phyloP scores from a whole-genome alignment of 768 basidiomycete species.

The Terana coerulea region DNA sequence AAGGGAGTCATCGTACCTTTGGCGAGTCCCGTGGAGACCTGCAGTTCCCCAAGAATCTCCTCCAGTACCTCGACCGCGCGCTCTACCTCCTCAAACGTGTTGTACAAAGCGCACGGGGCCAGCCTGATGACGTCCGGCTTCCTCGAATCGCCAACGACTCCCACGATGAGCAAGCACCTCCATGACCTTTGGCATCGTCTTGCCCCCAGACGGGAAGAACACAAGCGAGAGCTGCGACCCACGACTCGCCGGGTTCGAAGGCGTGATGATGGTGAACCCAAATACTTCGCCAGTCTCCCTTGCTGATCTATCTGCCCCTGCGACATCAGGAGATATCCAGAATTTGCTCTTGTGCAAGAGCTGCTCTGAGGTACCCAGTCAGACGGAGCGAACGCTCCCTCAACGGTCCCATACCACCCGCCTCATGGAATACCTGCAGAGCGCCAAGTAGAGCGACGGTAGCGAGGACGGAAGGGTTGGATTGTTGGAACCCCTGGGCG shows the following conservation, averaged over 20 bases:
- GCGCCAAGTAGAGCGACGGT: conserved; percentile 81
- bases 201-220: conserved; percentile 59
- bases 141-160: conserved; percentile 91
- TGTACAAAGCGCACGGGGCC: conserved; percentile 86
- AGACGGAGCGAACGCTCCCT: conserved; percentile 67
- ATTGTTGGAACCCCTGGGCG: conserved; percentile 94
- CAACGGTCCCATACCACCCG: conserved; percentile 67
- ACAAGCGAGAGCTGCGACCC: conserved; percentile 88
- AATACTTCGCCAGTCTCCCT: conserved; percentile 14
- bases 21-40: too few relatives aligned
- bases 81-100: conserved; percentile 73
- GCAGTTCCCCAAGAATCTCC: conserved; percentile 37
- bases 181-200: conserved; percentile 70
- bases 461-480: conserved; percentile 84
- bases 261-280: conserved; percentile 93
- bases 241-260: conserved; percentile 56
- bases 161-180: conserved; percentile 54
- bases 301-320: background rate
- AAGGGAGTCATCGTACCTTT: too few relatives aligned
- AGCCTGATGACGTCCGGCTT: conserved; percentile 90
- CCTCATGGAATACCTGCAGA: conserved; percentile 74
- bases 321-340: conserved; percentile 44
- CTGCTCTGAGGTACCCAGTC: conserved; percentile 67
- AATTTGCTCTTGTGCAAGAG: conserved; percentile 59
- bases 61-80: conserved; percentile 64